Conservation (phyloP, 768 basidiomycete species). For the Suillus luteus region DNA sequence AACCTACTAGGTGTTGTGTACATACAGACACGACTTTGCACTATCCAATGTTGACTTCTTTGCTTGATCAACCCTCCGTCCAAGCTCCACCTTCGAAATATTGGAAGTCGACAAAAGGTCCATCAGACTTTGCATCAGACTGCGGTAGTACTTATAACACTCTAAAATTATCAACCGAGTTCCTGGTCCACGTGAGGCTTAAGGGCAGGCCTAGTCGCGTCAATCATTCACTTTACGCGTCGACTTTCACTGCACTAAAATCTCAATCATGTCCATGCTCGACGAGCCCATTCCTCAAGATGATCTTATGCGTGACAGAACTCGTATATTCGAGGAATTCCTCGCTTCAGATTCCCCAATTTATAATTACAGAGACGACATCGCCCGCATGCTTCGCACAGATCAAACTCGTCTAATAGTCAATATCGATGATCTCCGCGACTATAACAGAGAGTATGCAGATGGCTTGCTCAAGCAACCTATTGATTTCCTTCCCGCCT, state of each 20-base stretch:
- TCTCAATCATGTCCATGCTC: conserved; percentile 33
- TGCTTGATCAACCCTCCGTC: neutral
- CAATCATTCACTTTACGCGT: conserved; percentile 27
- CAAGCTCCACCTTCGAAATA: neutral
- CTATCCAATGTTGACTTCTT: neutral
- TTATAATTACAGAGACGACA: conserved; percentile 85
- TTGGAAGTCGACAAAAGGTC: too few relatives aligned
- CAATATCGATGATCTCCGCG: conserved; percentile 94
- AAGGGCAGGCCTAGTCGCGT: conserved; percentile 39
- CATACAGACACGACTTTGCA: neutral
- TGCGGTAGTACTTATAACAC: too few relatives aligned
- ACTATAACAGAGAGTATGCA: conserved; percentile 84
- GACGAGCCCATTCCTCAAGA: conserved; percentile 64
- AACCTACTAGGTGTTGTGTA: neutral
- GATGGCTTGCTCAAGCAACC: conserved; percentile 91
- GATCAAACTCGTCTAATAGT: conserved; percentile 89
- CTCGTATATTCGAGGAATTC: conserved; percentile 83
- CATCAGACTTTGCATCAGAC: too few relatives aligned
- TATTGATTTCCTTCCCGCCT: conserved; percentile 81
- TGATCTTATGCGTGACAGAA: conserved; percentile 76
- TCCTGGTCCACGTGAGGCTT: conserved; percentile 10
- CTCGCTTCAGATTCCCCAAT: conserved; percentile 64
- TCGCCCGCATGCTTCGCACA: conserved; percentile 77
- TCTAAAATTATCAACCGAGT: too few relatives aligned
- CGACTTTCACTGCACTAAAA: conserved; percentile 1